A percentile compares a stretch with the other conserved stretches of the same genome.
These are phyloP conservation scores for Solanum gracilifrons DNA, from an alignment of 257 asterid genomes.

Conservation along the genomic window DNA sequence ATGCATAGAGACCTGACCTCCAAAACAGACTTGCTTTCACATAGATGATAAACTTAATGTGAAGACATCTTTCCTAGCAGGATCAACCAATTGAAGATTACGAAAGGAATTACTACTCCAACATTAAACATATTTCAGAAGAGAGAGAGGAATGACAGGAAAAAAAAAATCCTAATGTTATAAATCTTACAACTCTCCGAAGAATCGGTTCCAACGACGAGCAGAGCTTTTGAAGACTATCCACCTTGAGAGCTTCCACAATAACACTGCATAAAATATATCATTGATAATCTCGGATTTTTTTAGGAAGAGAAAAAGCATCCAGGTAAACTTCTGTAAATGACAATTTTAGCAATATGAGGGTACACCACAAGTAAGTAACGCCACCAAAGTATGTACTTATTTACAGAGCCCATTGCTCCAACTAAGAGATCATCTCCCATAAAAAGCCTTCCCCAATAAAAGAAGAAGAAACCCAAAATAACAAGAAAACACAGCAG, in stretches of 20 bases:
- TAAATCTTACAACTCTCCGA: constrained; percentile 82
- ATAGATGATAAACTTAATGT: not conserved
- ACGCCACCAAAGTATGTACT: not conserved
- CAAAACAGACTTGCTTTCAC: not conserved
- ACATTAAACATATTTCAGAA: not conserved
- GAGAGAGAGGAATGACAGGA: not conserved
- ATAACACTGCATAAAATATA: constrained; percentile 56
- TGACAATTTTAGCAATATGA: not conserved
- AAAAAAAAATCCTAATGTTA: not conserved
- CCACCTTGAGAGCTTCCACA: constrained; percentile 93
- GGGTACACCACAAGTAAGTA: not conserved
- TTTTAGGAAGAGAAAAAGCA: not conserved
- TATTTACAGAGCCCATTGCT: not conserved
- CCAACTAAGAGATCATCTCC: not conserved
- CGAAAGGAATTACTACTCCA: not conserved
- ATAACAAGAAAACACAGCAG: not conserved
- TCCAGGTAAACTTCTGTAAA: not conserved
- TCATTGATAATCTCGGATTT: not conserved
- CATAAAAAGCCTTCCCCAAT: not conserved
- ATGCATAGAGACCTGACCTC: not conserved
- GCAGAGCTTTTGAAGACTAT: constrained; percentile 93
- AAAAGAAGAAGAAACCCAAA: not conserved
- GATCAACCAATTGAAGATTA: not conserved
- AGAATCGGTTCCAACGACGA: constrained; percentile 93
- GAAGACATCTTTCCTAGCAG: not conserved